A percentile compares a stretch with the other conserved stretches of the same genome.
Evolutionary conservation across 1,284 basidiomycete genomes (phyloP).

Genomic region (Sporisorium reilianum): DNA sequence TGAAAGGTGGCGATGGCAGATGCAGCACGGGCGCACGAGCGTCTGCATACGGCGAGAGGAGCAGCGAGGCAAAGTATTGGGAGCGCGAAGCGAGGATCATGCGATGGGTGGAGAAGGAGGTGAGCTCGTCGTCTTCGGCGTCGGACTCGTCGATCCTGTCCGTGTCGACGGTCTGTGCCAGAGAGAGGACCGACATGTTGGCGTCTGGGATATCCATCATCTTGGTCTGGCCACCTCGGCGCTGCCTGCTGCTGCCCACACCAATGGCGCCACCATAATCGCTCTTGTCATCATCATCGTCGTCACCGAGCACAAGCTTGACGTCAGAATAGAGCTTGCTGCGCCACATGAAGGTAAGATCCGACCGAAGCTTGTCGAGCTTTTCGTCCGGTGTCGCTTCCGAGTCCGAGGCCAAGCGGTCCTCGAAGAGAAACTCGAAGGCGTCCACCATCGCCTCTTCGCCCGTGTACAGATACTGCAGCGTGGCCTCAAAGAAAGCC

Average conservation of each 20-base stretch:
- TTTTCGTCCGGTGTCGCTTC: conserved; percentile 77
- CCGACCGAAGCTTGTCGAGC: conserved; percentile 81
- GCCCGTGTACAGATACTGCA: conserved; percentile 63
- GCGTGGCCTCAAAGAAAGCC: conserved; percentile 57
- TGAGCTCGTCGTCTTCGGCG: conserved; percentile 52
- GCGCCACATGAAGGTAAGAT: conserved; percentile 65
- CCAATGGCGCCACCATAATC: conserved; percentile 6
- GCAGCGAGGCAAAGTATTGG: conserved; percentile 83
- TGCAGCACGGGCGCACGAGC: conserved; percentile 34
- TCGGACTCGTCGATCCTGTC: conserved; percentile 35
- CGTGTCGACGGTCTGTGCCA: conserved; percentile 47
- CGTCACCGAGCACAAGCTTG: conserved; percentile 54
- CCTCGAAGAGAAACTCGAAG: conserved; percentile 61
- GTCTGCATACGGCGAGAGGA: conserved; percentile 76
- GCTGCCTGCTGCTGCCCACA: neutral
- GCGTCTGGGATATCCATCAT: conserved; percentile 56
- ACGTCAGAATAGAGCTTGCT: conserved; percentile 64
- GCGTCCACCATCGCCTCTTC: conserved; percentile 58
- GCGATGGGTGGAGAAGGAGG: conserved; percentile 84
- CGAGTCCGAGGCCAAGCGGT: conserved; percentile 38
- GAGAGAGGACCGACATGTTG: conserved; percentile 50
- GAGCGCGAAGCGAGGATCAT: conserved; percentile 91
- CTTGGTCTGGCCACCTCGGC: conserved; percentile 2
- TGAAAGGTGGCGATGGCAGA: conserved; percentile 81
- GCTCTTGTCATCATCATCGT: conserved; percentile 26